Percentiles rank a stretch among this genome's conserved stretches.
phyloP scores from a whole-genome alignment of 768 basidiomycete genomes.

The Kwoniella mangroviensis region DNA sequence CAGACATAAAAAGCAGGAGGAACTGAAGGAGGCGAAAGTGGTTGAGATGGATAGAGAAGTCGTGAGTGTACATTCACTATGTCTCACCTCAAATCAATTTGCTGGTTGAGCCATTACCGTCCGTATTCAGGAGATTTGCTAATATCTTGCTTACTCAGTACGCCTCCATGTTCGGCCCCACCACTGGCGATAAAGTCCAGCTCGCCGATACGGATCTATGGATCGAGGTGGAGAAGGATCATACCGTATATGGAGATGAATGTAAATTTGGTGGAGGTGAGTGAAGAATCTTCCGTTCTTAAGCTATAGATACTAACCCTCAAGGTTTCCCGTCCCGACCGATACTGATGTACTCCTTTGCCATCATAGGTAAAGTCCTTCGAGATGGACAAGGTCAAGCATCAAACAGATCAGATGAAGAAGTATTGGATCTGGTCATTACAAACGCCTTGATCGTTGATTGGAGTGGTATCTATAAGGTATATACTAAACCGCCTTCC shows the following conservation, averaged over 20 bases:
- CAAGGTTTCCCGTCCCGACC: too few species aligned
- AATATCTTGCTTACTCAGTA: constrained; percentile 60
- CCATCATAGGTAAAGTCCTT: constrained; percentile 78
- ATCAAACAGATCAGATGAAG: constrained; percentile 68
- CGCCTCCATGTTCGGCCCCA: constrained; percentile 94
- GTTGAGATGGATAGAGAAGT: constrained; percentile 59
- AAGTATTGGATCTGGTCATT: constrained; percentile 86
- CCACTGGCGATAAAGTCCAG: constrained; percentile 82
- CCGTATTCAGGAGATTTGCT: too few species aligned
- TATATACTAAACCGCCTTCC: constrained; percentile 39
- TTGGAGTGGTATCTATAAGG: constrained; percentile 95
- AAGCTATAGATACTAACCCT: too few species aligned
- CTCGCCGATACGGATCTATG: constrained; percentile 88
- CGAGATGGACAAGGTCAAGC: constrained; percentile 97
- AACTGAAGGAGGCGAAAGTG: constrained; percentile 63
- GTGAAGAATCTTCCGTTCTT: constrained; percentile 4
- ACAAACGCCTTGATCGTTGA: constrained; percentile 94
- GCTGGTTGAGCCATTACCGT: too few species aligned
- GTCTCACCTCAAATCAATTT: neutral
- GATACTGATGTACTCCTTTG: neutral
- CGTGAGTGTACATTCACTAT: constrained; percentile 35
- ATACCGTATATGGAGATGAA: constrained; percentile 91
- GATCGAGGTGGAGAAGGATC: constrained; percentile 88
- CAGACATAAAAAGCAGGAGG: constrained; percentile 63
- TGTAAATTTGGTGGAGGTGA: constrained; percentile 95